A percentile compares a stretch with the other conserved stretches of the same genome.
Evolutionary conservation across 306 rosid species (phyloP).

Genomic region (Morella rubra): DNA sequence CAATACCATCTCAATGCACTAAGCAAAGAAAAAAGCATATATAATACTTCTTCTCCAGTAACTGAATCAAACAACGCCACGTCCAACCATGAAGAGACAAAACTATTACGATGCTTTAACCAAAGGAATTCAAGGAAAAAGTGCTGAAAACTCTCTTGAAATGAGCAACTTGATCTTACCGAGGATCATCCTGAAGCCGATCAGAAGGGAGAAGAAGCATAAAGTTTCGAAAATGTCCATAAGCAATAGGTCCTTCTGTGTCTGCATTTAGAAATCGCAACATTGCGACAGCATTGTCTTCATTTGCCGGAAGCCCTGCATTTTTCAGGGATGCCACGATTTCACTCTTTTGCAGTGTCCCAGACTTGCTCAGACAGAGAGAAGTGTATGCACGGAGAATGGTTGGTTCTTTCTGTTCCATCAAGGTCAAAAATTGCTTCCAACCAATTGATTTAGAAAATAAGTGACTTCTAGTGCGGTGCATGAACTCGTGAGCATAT

Average conservation of each 20-base stretch:
- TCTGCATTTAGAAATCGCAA: slow-evolving; percentile 96
- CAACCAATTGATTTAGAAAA: slow-evolving; percentile 93
- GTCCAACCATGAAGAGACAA: background rate
- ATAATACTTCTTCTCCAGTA: background rate
- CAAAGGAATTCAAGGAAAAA: background rate
- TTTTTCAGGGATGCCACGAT: slow-evolving; percentile 80
- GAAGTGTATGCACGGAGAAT: slow-evolving; percentile 99
- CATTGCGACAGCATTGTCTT: slow-evolving; percentile 98
- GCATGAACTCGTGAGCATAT: slow-evolving; percentile 94
- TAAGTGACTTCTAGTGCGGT: slow-evolving; percentile 89
- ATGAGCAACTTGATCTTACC: slow-evolving; percentile 56
- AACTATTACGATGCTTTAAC: background rate
- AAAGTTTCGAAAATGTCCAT: slow-evolving; percentile 96
- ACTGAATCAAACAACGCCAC: background rate
- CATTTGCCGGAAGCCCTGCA: slow-evolving; percentile 96
- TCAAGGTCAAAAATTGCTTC: slow-evolving; percentile 90
- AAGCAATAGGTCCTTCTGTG: slow-evolving; percentile 87
- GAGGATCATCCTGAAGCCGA: slow-evolving; percentile 97
- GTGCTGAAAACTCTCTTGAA: slow-evolving; percentile 8
- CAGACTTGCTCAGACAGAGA: slow-evolving; percentile 93
- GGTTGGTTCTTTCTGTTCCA: slow-evolving; percentile 99
- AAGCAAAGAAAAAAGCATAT: background rate
- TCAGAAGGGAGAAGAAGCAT: slow-evolving; percentile 98
- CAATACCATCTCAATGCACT: background rate
- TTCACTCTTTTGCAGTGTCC: slow-evolving; percentile 96